Percentiles rank a stretch among this genome's conserved stretches.
These are phyloP conservation scores for Epichloe uncinata DNA, from an alignment of 2,329 filamentous ascomycete species.

Conservation along the genomic window DNA sequence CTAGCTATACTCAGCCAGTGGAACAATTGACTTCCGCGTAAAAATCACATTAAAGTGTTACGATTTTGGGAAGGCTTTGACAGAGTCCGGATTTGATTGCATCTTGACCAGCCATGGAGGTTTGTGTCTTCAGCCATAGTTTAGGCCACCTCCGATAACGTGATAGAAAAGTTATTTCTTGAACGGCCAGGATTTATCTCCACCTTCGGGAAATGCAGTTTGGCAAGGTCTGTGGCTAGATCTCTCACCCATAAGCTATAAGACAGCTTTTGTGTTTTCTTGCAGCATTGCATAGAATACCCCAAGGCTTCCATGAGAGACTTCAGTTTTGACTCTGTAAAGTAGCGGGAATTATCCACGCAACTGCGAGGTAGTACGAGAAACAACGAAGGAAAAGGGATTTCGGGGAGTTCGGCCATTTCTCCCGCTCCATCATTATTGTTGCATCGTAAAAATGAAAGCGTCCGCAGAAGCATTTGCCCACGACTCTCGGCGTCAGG, in stretches of 20 bases:
- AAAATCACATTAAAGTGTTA: too few species aligned
- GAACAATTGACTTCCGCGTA: too few species aligned
- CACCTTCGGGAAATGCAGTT: constrained; percentile 39
- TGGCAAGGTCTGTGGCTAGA: constrained; percentile 7
- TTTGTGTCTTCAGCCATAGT: constrained; percentile 1
- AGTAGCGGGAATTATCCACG: constrained; percentile 79
- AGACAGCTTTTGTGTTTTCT: constrained; percentile 68
- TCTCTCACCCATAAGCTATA: constrained; percentile 72
- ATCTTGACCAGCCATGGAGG: background rate
- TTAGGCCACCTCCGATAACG: constrained; percentile 30
- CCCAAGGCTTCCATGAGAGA: constrained; percentile 68
- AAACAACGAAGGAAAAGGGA: constrained; percentile 59
- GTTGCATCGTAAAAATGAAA: constrained; percentile 47
- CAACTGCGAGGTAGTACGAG: constrained; percentile 83
- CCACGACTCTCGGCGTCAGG: constrained; percentile 63
- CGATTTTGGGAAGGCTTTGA: background rate
- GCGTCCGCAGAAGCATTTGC: constrained; percentile 69
- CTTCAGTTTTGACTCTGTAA: constrained; percentile 55
- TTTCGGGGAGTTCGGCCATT: constrained; percentile 14
- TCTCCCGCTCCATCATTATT: constrained; percentile 5
- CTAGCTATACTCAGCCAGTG: too few species aligned
- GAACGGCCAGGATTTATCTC: constrained; percentile 61
- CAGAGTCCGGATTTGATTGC: background rate
- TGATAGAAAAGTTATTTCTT: constrained; percentile 85
- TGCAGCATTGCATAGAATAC: constrained; percentile 51